Evolutionary conservation across 2,329 filamentous ascomycete species (phyloP), one percentile per base, ranked within the genome.

Genomic region (Ophiostoma himal-ulmi): DNA sequence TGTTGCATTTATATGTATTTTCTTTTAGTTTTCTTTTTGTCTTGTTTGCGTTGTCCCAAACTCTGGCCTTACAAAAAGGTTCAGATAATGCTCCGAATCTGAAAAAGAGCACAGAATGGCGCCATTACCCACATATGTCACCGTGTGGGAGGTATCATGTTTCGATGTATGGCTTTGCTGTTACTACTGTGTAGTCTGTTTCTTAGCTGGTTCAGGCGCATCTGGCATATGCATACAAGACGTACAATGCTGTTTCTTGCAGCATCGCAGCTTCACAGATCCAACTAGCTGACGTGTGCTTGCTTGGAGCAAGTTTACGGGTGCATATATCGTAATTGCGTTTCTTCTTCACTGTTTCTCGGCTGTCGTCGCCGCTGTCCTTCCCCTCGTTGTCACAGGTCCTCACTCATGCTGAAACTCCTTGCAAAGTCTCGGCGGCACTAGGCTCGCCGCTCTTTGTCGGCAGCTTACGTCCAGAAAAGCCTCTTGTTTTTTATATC

Each of bases 51-150:
- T 20, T 48, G 5, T 57, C n/a, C 44, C 44, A 48, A 17, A 48
- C 44, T 57, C 52, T 57, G 52, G 52, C 3, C 14, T 57, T 57
- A 17, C 17, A 48, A 48, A 48, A 11, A 48, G 44, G 17, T 48
- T 26, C 52, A 57, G 52, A 57, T n/a, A 11, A 10, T 57, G 52
- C 52, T 57, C 14, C 52, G 52, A 10, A 17, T 26, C 22, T 26
- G 52, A 48, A 17, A 26, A 62, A 62, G 54, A 68, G 34, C 73
- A 17, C 67, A 68, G 75, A 77, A 75, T 79, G 77, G 78, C 76
- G 76, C 76, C 76, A 80, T 78, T 76, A 76, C 76, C 78, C 78
- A 79, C 78, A 70, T 70, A 57, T 68, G 64, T 60, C n/a, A 26
- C n/a, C 52, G n/a, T n/a, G 52, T 26, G 52, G n/a, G 52, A 57